Conservation (phyloP, 2,329 filamentous ascomycete genomes). For the Colletotrichum tropicale region DNA sequence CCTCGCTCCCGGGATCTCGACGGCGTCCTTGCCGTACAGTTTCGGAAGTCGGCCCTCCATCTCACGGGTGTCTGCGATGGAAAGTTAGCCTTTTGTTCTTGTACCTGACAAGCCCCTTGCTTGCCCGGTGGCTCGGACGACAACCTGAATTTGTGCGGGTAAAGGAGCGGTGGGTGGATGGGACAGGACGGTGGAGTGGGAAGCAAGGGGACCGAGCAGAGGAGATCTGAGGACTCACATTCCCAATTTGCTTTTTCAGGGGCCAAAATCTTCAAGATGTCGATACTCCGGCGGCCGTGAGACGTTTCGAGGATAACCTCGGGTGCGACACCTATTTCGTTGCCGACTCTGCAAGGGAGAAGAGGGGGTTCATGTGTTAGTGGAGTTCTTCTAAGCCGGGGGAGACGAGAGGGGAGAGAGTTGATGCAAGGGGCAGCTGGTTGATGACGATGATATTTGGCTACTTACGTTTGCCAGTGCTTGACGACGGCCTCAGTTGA, state of each 20-base stretch:
- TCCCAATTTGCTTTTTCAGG: slow-evolving; percentile 91
- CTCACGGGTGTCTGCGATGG: slow-evolving; percentile 70
- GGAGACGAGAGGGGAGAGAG: background rate
- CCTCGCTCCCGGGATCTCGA: slow-evolving; percentile 85
- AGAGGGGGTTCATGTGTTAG: slow-evolving; percentile 11
- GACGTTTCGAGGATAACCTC: slow-evolving; percentile 86
- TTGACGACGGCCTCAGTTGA: slow-evolving; percentile 78
- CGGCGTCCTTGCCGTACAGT: slow-evolving; percentile 76
- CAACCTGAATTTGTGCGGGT: background rate
- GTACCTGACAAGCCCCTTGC: slow-evolving; percentile 2
- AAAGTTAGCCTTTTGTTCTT: background rate
- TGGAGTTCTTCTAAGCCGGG: background rate
- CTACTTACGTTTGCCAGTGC: slow-evolving; percentile 72
- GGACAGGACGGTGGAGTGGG: background rate
- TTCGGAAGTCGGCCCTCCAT: slow-evolving; percentile 81
- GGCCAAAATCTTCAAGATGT: slow-evolving; percentile 79
- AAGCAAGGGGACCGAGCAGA: slow-evolving; percentile 5
- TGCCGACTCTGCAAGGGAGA: slow-evolving; percentile 64
- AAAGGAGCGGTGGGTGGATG: background rate
- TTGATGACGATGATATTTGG: background rate
- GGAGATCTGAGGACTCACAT: slow-evolving; percentile 62
- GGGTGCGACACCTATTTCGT: slow-evolving; percentile 85
- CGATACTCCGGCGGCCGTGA: slow-evolving; percentile 89
- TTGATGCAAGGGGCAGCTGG: background rate
- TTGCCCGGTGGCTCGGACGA: background rate